Evolutionary conservation across 306 rosid genomes (phyloP), one percentile per base, ranked within the genome.

Genomic region (Glycyrrhiza uralensis): DNA sequence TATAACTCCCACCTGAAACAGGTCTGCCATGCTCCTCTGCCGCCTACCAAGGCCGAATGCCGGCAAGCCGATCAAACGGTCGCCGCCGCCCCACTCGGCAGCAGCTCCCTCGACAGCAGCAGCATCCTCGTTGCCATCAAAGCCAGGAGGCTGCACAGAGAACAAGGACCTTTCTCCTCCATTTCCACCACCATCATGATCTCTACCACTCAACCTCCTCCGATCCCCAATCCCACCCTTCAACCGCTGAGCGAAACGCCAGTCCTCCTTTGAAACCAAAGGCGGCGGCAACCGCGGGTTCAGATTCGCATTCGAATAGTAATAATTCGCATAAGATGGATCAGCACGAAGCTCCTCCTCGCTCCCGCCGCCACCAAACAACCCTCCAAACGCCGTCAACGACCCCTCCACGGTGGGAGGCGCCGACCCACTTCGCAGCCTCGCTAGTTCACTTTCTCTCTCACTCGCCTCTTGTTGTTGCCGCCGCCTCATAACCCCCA

Each of bases 251-350:
- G 85, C 57, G 49, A 75, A 86, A 74, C 97, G 85, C 98, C 98
- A 90, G 55, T 93, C 98, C 85, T 93, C 98, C 63, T 86, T 93
- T 0, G 98, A 91, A 35, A 84, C 79, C 84, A 89, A 76, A 0
- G 98, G 98, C 32, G 97, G 98, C 0, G 97, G 98, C 71, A 93
- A 82, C 44, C 96, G 81, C 0, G 98, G 97, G 78, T 93, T 93
- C 64, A 83, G 84, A 74, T 93, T 89, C 73, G 66, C 92, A 76
- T 84, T 93, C 18, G 87, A 52, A 72, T 93, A 90, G 76, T 93
- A 93, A 75, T 93, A 93, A 20, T 85, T 72, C 7, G 78, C 85
- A 45, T 93, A 93, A 45, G 84, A 82, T 18, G 97, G 98, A 89
- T 91, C 97, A 79, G 96, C 92, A 76, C 94, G 83, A 47, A 93